Percentiles rank a stretch among this genome's conserved stretches.
Evolutionary conservation across 805 yeast species (phyloP).

Genomic region (Spathaspora boniae): DNA sequence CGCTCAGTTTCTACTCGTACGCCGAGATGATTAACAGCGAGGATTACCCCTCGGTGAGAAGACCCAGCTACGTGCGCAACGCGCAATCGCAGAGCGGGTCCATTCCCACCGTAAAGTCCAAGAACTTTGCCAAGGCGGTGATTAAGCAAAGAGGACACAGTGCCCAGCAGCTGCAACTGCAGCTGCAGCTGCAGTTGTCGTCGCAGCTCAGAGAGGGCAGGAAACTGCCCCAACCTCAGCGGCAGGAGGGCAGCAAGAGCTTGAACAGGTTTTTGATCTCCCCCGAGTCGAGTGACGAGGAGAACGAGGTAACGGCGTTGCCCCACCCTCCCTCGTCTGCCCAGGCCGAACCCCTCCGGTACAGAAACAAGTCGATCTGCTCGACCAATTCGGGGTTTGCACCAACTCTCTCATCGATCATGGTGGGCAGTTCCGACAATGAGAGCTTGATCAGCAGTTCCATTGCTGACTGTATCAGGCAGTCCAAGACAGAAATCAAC

Average conservation of each 20-base stretch:
- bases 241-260: too few relatives aligned
- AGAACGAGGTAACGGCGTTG: slow-evolving; percentile 13
- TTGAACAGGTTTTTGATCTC: slow-evolving; percentile 20
- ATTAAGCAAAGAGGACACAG: too few relatives aligned
- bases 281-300: slow-evolving; percentile 26
- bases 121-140: too few relatives aligned
- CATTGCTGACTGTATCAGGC: slow-evolving; percentile 39
- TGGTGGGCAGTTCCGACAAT: slow-evolving; percentile 24
- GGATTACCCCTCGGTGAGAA: too few relatives aligned
- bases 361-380: slow-evolving; percentile 9
- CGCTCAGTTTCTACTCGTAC: slow-evolving; percentile 62
- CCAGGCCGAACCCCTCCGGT: slow-evolving; percentile 1
- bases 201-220: too few relatives aligned
- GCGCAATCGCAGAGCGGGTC: too few relatives aligned
- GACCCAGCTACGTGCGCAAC: too few relatives aligned
- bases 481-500: slow-evolving; percentile 33
- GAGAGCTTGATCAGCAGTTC: slow-evolving; percentile 37
- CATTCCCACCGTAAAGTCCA: too few relatives aligned
- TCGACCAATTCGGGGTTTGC: slow-evolving; percentile 9
- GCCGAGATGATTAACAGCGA: slow-evolving; percentile 75
- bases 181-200: too few relatives aligned
- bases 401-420: too few relatives aligned
- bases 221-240: too few relatives aligned
- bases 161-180: too few relatives aligned
- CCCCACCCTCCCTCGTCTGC: neutral